These are phyloP conservation scores for Mucor saturninus DNA, from an alignment of 371 early-diverging fungal genomes.

Conservation along the genomic window DNA sequence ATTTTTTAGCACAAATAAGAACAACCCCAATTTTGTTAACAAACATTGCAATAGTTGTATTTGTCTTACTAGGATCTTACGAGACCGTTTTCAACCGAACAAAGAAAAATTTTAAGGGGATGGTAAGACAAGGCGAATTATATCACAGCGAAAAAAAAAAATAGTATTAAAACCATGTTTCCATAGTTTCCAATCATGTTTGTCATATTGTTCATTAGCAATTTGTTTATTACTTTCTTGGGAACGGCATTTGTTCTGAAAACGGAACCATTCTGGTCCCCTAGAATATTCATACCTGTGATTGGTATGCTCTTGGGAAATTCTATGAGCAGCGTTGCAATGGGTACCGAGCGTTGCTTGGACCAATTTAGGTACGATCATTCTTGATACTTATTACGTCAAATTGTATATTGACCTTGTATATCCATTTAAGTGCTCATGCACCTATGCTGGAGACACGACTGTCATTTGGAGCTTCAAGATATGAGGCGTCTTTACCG, in stretches of 20 bases:
- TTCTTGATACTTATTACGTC: neutral
- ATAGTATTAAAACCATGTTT: neutral
- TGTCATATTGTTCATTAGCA: conserved; percentile 51
- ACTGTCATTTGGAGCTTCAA: conserved; percentile 79
- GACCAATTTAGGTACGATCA: conserved; percentile 28
- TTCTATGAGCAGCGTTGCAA: conserved; percentile 81
- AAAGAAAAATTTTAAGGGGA: conserved; percentile 44
- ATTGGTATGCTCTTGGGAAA: conserved; percentile 89
- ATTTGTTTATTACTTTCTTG: conserved; percentile 53
- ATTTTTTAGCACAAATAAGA: neutral
- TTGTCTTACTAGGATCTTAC: conserved; percentile 46
- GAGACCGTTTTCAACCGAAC: conserved; percentile 51
- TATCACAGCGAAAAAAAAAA: neutral
- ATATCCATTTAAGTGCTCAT: conserved; percentile 44
- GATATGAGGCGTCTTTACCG: conserved; percentile 85
- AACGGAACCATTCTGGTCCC: conserved; percentile 73
- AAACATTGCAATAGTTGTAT: conserved; percentile 26
- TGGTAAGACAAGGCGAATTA: conserved; percentile 30
- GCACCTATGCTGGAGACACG: conserved; percentile 76
- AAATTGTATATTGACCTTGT: neutral
- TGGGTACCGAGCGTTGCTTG: conserved; percentile 72
- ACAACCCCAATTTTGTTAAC: neutral
- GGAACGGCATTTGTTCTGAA: conserved; percentile 73
- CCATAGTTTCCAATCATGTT: conserved; percentile 55
- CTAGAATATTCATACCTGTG: conserved; percentile 84